Conservation (phyloP, 257 asterid genomes). For the Lithospermum erythrorhizon region DNA sequence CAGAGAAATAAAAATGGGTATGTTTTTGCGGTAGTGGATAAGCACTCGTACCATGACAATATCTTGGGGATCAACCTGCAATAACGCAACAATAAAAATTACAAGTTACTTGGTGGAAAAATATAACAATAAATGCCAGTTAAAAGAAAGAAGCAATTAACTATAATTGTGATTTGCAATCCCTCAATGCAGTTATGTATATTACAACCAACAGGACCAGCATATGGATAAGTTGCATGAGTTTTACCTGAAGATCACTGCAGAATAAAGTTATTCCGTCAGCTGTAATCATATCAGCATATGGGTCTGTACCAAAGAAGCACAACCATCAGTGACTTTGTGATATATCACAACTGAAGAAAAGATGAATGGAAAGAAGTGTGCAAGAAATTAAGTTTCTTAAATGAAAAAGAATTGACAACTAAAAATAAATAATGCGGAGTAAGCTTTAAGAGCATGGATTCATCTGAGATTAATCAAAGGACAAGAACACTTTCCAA, state of each 20-base stretch:
- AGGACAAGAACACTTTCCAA: no score
- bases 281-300: slow-evolving; percentile 41
- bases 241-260: slow-evolving; percentile 37
- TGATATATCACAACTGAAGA: no score
- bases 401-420: background rate
- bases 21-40: background rate
- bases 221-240: background rate
- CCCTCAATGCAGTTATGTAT: background rate
- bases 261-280: slow-evolving; percentile 44
- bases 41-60: slow-evolving; percentile 72
- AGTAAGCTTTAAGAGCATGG: background rate
- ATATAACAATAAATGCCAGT: no score
- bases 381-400: no score
- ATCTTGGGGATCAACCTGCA: slow-evolving; percentile 96
- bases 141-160: no score
- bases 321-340: no score
- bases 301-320: slow-evolving; percentile 18
- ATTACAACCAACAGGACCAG: background rate
- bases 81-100: slow-evolving; percentile 9
- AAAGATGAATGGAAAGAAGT: no score
- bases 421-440: no score
- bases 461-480: background rate
- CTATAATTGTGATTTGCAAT: no score
- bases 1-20: background rate
- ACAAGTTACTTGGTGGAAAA: background rate